These are phyloP conservation scores for Corinectria fuckeliana DNA, from an alignment of 2,329 filamentous ascomycete genomes.

Conservation along the genomic window DNA sequence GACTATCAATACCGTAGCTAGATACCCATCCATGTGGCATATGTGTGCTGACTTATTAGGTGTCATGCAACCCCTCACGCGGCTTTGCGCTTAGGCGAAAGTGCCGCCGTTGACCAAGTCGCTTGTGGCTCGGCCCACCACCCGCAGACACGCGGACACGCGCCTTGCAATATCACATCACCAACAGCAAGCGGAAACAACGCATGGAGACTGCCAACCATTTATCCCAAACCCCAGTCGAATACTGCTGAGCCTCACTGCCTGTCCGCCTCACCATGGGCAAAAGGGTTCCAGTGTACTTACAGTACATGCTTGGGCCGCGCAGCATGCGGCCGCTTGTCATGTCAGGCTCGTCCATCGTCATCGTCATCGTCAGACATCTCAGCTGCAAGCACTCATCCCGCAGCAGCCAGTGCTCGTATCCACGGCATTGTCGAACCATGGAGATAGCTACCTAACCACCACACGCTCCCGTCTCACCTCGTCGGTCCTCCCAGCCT, in stretches of 20 bases:
- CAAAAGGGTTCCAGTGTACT: too few relatives aligned
- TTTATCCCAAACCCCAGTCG: conserved; percentile 14
- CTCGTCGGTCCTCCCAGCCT: neutral
- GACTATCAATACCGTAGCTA: too few relatives aligned
- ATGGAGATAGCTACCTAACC: too few relatives aligned
- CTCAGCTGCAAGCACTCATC: conserved; percentile 18
- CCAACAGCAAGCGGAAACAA: neutral
- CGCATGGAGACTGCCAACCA: neutral
- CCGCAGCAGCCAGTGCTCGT: conserved; percentile 15
- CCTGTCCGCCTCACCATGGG: too few relatives aligned
- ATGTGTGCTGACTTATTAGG: too few relatives aligned
- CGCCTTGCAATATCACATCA: neutral
- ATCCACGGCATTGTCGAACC: conserved; percentile 8
- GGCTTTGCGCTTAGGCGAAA: conserved; percentile 17
- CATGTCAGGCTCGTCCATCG: neutral
- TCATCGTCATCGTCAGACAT: too few relatives aligned
- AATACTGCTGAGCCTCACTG: conserved; percentile 15
- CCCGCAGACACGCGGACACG: neutral
- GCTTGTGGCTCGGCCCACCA: neutral
- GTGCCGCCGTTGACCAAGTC: conserved; percentile 1
- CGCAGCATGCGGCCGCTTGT: conserved; percentile 4
- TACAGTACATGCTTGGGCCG: neutral
- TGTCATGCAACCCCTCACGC: conserved; percentile 4
- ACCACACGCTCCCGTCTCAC: neutral
- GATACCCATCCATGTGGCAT: too few relatives aligned